Conservation (phyloP, 306 rosid genomes). For the Elaeagnus macrophylla region DNA sequence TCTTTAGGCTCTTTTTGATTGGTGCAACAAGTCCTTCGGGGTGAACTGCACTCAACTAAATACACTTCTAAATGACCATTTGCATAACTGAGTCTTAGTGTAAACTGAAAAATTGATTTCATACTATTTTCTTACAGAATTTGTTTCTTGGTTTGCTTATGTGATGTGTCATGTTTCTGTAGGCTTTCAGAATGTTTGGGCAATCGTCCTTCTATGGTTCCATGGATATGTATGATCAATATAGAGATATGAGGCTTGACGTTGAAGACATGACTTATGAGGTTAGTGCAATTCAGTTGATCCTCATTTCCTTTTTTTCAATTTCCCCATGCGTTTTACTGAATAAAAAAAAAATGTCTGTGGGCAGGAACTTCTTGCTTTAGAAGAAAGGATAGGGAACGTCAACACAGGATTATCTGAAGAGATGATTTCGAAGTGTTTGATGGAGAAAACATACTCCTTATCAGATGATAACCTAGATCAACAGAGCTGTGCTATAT, state of each 20-base stretch:
- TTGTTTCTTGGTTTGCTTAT: not conserved
- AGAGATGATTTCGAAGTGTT: not conserved
- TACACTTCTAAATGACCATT: not conserved
- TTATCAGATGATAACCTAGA: not conserved
- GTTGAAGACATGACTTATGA: slow-evolving; percentile 5
- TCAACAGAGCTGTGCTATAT: not conserved
- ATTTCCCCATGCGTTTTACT: not conserved
- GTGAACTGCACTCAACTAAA: too few species aligned
- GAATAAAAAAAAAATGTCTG: not conserved
- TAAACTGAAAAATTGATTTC: not conserved
- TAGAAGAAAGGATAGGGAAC: not conserved
- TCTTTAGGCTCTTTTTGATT: too few species aligned
- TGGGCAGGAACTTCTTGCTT: slow-evolving; percentile 3
- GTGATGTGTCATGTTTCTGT: not conserved
- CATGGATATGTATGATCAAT: not conserved
- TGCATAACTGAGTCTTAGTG: not conserved
- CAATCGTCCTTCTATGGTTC: not conserved
- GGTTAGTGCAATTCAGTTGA: not conserved
- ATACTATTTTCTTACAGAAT: not conserved
- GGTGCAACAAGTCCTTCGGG: too few species aligned
- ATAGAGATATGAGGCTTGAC: slow-evolving; percentile 1
- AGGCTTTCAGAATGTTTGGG: not conserved
- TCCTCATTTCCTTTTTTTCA: not conserved
- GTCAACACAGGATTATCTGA: slow-evolving; percentile 2
- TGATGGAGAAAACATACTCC: not conserved